Evolutionary conservation across 2,329 filamentous ascomycete species (phyloP).

Genomic region (Pseudogymnoascus sp.): DNA sequence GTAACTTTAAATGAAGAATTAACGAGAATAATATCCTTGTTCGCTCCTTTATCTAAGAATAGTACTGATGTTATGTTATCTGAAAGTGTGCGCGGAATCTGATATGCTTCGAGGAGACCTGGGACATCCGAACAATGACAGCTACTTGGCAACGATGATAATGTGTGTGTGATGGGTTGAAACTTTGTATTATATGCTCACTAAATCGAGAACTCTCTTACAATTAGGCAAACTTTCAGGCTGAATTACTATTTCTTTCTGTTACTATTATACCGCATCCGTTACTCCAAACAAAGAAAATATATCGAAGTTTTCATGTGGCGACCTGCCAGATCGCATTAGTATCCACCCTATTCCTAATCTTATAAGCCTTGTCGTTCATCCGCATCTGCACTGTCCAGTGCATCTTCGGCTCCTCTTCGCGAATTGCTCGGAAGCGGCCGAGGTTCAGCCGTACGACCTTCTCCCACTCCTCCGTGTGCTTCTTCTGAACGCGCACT

Average conservation of each 20-base stretch:
- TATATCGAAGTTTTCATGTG: slow-evolving; percentile 5
- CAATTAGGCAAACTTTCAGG: background rate
- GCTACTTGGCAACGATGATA: background rate
- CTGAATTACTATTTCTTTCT: background rate
- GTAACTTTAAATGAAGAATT: background rate
- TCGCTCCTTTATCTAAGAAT: background rate
- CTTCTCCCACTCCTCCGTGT: slow-evolving; percentile 32
- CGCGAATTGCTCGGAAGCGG: slow-evolving; percentile 30
- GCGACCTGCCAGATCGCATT: slow-evolving; percentile 29
- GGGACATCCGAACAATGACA: background rate
- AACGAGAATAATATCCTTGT: background rate
- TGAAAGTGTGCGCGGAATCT: background rate
- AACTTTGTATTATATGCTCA: background rate
- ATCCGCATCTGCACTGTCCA: slow-evolving; percentile 36
- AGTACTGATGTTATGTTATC: background rate
- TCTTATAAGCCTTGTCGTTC: slow-evolving; percentile 30
- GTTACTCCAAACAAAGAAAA: background rate
- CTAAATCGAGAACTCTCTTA: background rate
- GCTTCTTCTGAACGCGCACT: slow-evolving; percentile 28
- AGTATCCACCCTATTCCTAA: slow-evolving; percentile 26
- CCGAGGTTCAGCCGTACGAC: slow-evolving; percentile 33
- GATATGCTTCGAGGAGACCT: background rate
- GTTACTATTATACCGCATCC: background rate
- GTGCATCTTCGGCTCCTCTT: slow-evolving; percentile 33
- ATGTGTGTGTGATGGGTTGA: background rate